Base-by-base conservation (phyloP, 306 rosid genomes). In the Vachellia pachyceras region DNA sequence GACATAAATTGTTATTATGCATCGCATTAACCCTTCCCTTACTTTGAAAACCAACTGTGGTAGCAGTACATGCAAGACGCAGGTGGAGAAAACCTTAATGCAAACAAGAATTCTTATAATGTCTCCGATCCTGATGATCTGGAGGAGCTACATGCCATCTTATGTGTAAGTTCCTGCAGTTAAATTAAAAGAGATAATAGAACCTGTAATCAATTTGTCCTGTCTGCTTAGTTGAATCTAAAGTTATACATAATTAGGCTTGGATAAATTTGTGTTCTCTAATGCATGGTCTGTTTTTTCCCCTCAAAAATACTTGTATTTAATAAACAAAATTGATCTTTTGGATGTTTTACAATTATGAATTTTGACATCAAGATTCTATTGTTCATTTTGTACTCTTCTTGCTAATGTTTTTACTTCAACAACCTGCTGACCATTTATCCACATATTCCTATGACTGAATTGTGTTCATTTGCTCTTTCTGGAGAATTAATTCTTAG, bases 141-240 rank as follows among this genome's bases (percentile, higher is more conserved):
- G 75, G 99, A 95, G 23, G 90, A 89, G 81, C 81, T 95, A 57
- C 97, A 95, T 82, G 99, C 97, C 76, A 90, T 93, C 73, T 84
- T 95, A 18, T 95, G 99, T 42, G 99, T 95, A 82, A 91, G 97
- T 90, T 75, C 75, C 50, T 72, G 25, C 41, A 41, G 57, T 20
- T 69, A 20, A 47, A 8, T 6, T 65, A 37, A 65, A 66, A 54
- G 33, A 67, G 39, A 0, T 9, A 20, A 39, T 39, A 39, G 7
- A 37, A 67, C 47, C 72, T 39, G 46, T 13, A 13, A 47, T 64
- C 41, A 29, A 45, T 22, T 45, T 46, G 36, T 63, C 64, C 9
- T 58, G 7, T 25, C 39, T 60, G 3, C 67, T 25, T 25, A 23
- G 36, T 25, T 23, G 39, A 58, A 23, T 58, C 36, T 8, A 8